Base-by-base conservation (phyloP, 2,329 filamentous ascomycete species). In the Colletotrichum musae region DNA sequence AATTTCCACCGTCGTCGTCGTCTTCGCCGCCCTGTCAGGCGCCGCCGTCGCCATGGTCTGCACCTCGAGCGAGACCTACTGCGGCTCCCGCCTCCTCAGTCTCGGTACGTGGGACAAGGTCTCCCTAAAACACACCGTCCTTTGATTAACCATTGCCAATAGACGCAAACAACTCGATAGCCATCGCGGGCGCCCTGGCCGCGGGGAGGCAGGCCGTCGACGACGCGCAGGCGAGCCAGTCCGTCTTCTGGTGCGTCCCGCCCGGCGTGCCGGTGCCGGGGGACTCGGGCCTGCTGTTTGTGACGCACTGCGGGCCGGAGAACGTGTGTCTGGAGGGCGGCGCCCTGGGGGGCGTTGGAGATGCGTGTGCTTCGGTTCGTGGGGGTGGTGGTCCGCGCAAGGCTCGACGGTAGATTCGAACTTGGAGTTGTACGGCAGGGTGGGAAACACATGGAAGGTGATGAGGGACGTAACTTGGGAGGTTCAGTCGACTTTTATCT, bases 181-280 rank as follows among this genome's bases (percentile, higher is more conserved):
- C 57, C 16, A 43, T 70, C 15, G 52, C 62, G 5, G 36, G 24
- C 4, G 57, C 67, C 3, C 58, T 70, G 32, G 24, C 51, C 4
- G 45, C 51, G 6, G 67, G 67, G 12, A 32, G 64, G 4, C 67
- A 70, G 18, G 9, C 45, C 36, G 51, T 54, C n/a, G 63, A 70
- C 64, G 63, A 70, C 4, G 63, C 63, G 1, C 63, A 62, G 45
- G 39, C 58, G 6, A n/a, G 16, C 1, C 51, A 68, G 39, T 70
- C 67, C 28, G 63, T 70, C 9, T 70, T 68, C 45, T 70, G 62
- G 62, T 70, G 67, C 39, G 63, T 59, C 6, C 67, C 67, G 7
- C 5, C 63, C 1, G 67, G 67, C 0, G 57, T 70, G 7, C 67
- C 67, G 0, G 67, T 65, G 1, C 62, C 67, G 0, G 52, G 63